Evolutionary conservation across 208 protist genomes (phyloP), one percentile per base, ranked within the genome.

Genomic region (Vickermania spadyakhi): DNA sequence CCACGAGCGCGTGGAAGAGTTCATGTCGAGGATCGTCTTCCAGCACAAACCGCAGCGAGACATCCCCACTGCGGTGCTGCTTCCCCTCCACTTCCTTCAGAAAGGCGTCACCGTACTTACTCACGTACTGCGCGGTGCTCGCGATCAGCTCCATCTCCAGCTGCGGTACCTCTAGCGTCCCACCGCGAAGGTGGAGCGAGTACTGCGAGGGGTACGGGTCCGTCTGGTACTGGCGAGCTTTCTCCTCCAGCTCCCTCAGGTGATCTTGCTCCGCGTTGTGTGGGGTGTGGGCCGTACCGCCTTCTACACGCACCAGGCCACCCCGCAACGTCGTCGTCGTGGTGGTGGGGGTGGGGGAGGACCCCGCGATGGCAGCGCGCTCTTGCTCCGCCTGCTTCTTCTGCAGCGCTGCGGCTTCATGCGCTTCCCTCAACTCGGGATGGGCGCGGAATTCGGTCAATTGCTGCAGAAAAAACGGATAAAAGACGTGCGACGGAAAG

Each of bases 401-500:
- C 50, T 51, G 64, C 42, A 41, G 62, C 54, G 51, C 59, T 73
- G 58, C 54, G 42, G 49, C 51, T 56, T 72, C 57, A 60, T 72
- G 77, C 68, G 76, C 60, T n/a, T 72, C 78, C 11, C 77, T 68
- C 27, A 81, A 50, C 68, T 86, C 83, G 0, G 88, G 84, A 41
- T 95, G 69, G n/a, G 75, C 60, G 22, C 83, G 81, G 64, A 74
- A 91, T 63, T 92, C 79, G 11, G 81, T 84, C 57, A 95, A 70
- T 56, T 84, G 79, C 58, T 77, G 80, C n/a, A 95, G 68, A 57
- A 91, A 95, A 66, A 89, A 95, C 1, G 84, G 88, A 61, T 92
- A 89, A 55, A 95, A 89, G n/a, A 92, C 81, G 64, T 95, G 84
- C 18, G 82, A 88, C 1, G 83, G 73, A 53, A 89, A 81, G 42